Evolutionary conservation across 352 stramenopile species (phyloP).

Genomic region (Elongisporangium prolatum): DNA sequence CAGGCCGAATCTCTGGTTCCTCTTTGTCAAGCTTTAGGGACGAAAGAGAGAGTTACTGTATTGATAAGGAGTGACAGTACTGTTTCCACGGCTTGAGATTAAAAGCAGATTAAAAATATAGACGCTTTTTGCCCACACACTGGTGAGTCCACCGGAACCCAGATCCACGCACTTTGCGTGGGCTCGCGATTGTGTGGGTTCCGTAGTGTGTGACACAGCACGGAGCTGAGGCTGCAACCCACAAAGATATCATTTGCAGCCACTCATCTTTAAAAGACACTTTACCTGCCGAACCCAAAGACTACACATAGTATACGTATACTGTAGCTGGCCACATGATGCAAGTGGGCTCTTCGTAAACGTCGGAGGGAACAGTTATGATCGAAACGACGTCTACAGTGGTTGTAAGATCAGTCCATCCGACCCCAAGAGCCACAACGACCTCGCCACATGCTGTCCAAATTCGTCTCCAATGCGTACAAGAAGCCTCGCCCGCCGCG

Average conservation of each 20-base stretch:
- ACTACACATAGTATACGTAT: not conserved
- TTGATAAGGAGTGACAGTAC: too few relatives aligned
- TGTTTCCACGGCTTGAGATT: too few relatives aligned
- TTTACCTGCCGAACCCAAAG: not conserved
- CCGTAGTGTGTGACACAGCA: too few relatives aligned
- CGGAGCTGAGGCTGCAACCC: too few relatives aligned
- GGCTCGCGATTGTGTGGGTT: too few relatives aligned
- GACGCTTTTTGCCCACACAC: too few relatives aligned
- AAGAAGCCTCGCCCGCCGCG: not conserved
- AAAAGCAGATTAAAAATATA: too few relatives aligned
- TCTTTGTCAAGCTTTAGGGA: too few relatives aligned
- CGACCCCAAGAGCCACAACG: not conserved
- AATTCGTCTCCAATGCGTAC: not conserved
- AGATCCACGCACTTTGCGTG: too few relatives aligned
- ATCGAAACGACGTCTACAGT: not conserved
- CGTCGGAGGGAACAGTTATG: not conserved
- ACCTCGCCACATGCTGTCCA: not conserved
- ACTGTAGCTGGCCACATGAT: not conserved
- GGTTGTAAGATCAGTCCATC: not conserved
- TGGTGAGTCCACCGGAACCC: too few relatives aligned
- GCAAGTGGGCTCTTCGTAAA: not conserved
- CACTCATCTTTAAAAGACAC: not conserved
- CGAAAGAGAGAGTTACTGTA: too few relatives aligned
- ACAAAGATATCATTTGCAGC: not conserved
- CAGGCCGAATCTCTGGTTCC: too few relatives aligned